Percentiles rank a stretch among this genome's conserved stretches.
These are phyloP conservation scores for Pythium phragmitis DNA, from an alignment of 352 stramenopile species.

Conservation along the genomic window DNA sequence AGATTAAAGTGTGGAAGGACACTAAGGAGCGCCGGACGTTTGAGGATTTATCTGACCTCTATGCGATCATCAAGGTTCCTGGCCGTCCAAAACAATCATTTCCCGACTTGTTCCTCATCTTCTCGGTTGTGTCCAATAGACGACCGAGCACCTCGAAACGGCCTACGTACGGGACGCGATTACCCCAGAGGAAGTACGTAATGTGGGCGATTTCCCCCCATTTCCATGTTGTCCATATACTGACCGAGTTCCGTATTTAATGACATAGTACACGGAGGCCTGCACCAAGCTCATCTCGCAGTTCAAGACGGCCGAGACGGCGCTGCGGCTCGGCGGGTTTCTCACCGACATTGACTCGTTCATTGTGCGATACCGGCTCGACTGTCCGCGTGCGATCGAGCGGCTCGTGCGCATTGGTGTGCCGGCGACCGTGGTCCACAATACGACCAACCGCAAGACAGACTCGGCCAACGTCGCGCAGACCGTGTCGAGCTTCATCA, in stretches of 20 bases:
- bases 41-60: slow-evolving; percentile 91
- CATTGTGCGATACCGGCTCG: slow-evolving; percentile 94
- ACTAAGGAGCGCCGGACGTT: slow-evolving; percentile 87
- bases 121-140: slow-evolving; percentile 34
- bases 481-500: slow-evolving; percentile 98
- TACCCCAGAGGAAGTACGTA: slow-evolving; percentile 80
- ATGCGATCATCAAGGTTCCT: slow-evolving; percentile 94
- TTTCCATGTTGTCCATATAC: neutral
- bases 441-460: slow-evolving; percentile 75
- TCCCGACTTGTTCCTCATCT: too few relatives aligned
- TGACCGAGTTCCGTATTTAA: neutral
- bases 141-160: slow-evolving; percentile 96
- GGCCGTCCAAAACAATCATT: too few relatives aligned
- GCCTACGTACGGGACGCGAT: slow-evolving; percentile 96
- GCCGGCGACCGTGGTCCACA: slow-evolving; percentile 89
- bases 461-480: slow-evolving; percentile 93
- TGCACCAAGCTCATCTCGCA: slow-evolving; percentile 98
- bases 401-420: slow-evolving; percentile 94
- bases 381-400: slow-evolving; percentile 94
- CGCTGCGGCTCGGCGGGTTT: slow-evolving; percentile 79
- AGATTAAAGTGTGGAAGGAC: slow-evolving; percentile 80
- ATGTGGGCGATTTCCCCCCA: neutral
- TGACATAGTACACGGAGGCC: slow-evolving; percentile 90
- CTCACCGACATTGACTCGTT: slow-evolving; percentile 83
- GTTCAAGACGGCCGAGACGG: slow-evolving; percentile 96